Conservation (phyloP, 1,284 basidiomycete species). For the Testicularia cyperi region DNA sequence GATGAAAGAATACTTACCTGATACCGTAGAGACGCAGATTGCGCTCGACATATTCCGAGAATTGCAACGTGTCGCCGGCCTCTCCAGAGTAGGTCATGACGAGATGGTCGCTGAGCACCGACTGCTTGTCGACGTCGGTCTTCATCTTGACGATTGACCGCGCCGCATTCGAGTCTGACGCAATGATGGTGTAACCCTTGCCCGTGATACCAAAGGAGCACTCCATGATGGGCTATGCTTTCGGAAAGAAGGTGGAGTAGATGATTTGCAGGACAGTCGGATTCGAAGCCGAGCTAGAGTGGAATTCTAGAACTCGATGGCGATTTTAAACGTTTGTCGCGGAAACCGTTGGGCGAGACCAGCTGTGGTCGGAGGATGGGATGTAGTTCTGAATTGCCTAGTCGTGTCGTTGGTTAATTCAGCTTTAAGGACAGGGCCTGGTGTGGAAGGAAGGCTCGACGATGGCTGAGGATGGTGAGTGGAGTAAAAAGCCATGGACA, state of each 20-base stretch:
- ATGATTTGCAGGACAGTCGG: background rate
- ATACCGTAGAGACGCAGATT: conserved; percentile 96
- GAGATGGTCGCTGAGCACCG: conserved; percentile 82
- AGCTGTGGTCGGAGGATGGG: too few species aligned
- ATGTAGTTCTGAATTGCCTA: too few species aligned
- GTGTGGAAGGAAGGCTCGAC: too few species aligned
- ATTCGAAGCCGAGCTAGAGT: background rate
- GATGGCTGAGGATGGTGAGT: too few species aligned
- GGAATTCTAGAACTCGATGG: too few species aligned
- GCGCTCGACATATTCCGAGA: conserved; percentile 92
- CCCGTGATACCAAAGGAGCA: conserved; percentile 64
- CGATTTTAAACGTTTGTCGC: too few species aligned
- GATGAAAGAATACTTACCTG: too few species aligned
- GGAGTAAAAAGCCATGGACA: too few species aligned
- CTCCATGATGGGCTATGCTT: conserved; percentile 54
- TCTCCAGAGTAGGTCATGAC: conserved; percentile 95
- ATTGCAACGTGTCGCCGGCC: conserved; percentile 90
- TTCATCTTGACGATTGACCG: conserved; percentile 98
- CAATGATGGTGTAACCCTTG: conserved; percentile 62
- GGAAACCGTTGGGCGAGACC: too few species aligned
- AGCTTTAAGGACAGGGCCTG: too few species aligned
- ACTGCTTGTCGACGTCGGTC: conserved; percentile 94
- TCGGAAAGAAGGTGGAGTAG: background rate
- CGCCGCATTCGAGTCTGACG: conserved; percentile 84
- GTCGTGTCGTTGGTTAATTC: too few species aligned